These are phyloP conservation scores for Ceriops tagal DNA, from an alignment of 345 rosid genomes.

Conservation along the genomic window DNA sequence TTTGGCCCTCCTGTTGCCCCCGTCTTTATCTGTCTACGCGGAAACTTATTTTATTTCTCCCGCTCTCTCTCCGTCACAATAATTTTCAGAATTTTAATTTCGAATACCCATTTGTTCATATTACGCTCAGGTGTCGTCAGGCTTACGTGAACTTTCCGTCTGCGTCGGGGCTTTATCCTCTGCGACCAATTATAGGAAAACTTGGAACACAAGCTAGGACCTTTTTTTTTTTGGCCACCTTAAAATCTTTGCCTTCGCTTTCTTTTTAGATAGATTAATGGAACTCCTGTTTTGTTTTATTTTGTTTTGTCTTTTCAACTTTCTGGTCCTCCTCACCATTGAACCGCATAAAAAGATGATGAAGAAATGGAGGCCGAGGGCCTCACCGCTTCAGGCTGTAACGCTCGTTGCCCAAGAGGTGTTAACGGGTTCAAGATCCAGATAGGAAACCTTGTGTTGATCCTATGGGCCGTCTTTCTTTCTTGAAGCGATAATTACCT, in stretches of 20 bases:
- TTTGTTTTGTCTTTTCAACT: conserved; percentile 9
- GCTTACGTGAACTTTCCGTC: conserved; percentile 35
- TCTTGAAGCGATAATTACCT: not conserved
- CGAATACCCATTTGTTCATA: conserved; percentile 29
- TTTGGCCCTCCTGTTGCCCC: conserved; percentile 12
- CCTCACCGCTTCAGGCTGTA: not conserved
- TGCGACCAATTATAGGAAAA: conserved; percentile 26
- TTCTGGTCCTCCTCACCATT: conserved; percentile 13
- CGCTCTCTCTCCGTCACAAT: not conserved
- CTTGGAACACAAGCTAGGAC: conserved; percentile 28
- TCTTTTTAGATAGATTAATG: not conserved
- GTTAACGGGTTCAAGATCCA: too few relatives aligned
- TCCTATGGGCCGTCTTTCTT: not conserved
- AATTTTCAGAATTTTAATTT: not conserved
- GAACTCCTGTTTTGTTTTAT: not conserved
- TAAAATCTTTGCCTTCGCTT: not conserved
- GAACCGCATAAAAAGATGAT: conserved; percentile 6
- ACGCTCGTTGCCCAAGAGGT: too few relatives aligned
- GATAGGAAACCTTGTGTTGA: too few relatives aligned
- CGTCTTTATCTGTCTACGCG: conserved; percentile 92
- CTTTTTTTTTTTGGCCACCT: too few relatives aligned
- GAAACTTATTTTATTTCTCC: conserved; percentile 38
- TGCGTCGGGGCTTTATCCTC: conserved; percentile 33
- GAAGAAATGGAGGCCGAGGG: not conserved
- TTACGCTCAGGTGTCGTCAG: conserved; percentile 61